Base-by-base conservation (phyloP, 2,329 filamentous ascomycete genomes). In the Dactylellina drechsleri region DNA sequence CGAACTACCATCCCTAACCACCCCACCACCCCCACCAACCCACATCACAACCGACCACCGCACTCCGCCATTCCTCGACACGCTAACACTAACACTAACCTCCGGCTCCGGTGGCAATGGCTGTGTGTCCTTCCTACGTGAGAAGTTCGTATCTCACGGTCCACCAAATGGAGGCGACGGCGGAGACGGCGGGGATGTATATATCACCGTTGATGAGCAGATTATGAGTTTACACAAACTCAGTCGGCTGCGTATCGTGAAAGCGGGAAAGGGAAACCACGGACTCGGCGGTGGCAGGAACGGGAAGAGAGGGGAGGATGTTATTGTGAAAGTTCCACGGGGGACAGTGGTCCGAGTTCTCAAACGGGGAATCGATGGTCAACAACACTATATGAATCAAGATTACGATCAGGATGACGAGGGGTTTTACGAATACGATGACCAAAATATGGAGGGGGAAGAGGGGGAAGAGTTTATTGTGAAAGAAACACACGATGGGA, bases 151-250 rank as follows among this genome's bases (percentile, higher is more conserved):
- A 31, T 88, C 90, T 52, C 90, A 96, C 77, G 95, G 95, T 0
- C 95, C 95, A 10, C 88, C 95, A 8, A 98, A 99, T 82, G 95
- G 95, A 57, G 95, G 95, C 73, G 93, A 99, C 81, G 95, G 95
- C 49, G 95, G 95, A 3, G 91, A 89, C 66, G 95, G 95, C 76
- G 95, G 95, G 45, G 96, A 91, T 79, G 85, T 99, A 78, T 98
- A 96, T 82, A 96, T 99, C 70, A 93, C 95, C 6, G 89, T 96
- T 0, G 89, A 91, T 65, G 92, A 93, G 72, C 91, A 98, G 82
- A 45, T 65, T 10, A 98, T 93, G 0, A 97, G 92, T 62, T 83
- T 99, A 76, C 93, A 98, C 83, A 98, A 97, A 83, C 85, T 99
- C 8, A 90, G 92, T 0, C 86, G 94, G 47, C 85, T 90, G 78